Evolutionary conservation across 192 early-diverging fungal species (phyloP).

Genomic region (Spizellomyces sp.): DNA sequence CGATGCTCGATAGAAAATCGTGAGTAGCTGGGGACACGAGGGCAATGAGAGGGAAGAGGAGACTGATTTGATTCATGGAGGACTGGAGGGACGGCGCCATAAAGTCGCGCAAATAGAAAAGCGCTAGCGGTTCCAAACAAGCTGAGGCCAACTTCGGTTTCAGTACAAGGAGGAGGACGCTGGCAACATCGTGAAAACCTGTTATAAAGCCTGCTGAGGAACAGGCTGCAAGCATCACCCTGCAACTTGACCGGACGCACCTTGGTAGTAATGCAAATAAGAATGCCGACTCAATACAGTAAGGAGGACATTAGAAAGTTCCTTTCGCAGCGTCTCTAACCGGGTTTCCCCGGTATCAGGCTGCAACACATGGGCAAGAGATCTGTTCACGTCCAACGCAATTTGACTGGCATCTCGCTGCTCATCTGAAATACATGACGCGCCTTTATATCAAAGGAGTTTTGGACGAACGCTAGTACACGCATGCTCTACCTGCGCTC

Average conservation of each 20-base stretch:
- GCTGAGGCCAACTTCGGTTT: constrained; percentile 34
- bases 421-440: not conserved
- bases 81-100: constrained; percentile 36
- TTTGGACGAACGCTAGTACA: too few species aligned
- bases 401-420: constrained; percentile 29
- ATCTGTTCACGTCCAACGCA: constrained; percentile 35
- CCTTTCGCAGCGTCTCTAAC: not conserved
- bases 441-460: not conserved
- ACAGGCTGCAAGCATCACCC: not conserved
- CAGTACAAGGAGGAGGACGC: constrained; percentile 28
- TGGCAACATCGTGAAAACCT: constrained; percentile 52
- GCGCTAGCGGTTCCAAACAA: constrained; percentile 48
- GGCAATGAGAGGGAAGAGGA: constrained; percentile 32
- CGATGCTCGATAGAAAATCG: constrained; percentile 12
- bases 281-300: constrained; percentile 15
- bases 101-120: constrained; percentile 44
- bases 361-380: constrained; percentile 21
- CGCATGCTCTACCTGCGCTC: too few species aligned
- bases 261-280: constrained; percentile 68
- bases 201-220: not conserved
- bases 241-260: not conserved
- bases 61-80: constrained; percentile 52
- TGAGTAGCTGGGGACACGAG: constrained; percentile 11
- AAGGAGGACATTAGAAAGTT: constrained; percentile 18
- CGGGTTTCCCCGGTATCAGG: not conserved